Conservation (phyloP, 176 grass and related monocot species). For the Musa itinerans region DNA sequence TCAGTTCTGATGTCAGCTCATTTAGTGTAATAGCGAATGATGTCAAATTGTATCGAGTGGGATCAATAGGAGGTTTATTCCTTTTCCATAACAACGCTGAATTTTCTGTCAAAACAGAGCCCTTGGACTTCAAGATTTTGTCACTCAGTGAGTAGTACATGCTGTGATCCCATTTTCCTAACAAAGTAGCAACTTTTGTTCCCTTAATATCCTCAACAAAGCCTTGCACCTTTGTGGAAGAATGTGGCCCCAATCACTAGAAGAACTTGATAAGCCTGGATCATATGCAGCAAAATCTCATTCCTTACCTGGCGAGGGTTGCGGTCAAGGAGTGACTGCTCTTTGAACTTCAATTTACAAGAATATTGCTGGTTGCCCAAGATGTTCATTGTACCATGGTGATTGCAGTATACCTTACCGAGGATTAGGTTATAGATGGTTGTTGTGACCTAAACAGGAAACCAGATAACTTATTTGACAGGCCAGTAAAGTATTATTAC, state of each 20-base stretch:
- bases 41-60: conserved; percentile 81
- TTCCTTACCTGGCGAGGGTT: conserved; percentile 70
- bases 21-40: conserved; percentile 87
- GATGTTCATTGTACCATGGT: conserved; percentile 83
- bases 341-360: conserved; percentile 81
- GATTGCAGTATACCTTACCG: conserved; percentile 75
- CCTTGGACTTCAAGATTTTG: conserved; percentile 29
- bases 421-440: conserved; percentile 90
- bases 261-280: conserved; percentile 9
- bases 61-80: conserved; percentile 53
- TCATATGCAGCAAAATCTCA: background rate
- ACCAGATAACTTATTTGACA: background rate
- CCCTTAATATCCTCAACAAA: conserved; percentile 47
- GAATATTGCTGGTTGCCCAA: conserved; percentile 54
- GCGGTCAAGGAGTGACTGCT: conserved; percentile 70
- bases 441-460: conserved; percentile 55
- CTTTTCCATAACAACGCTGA: conserved; percentile 79
- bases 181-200: conserved; percentile 51
- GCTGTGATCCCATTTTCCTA: conserved; percentile 77
- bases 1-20: conserved; percentile 50
- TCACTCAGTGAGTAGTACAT: conserved; percentile 38
- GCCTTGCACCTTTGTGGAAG: conserved; percentile 48
- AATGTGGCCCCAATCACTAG: background rate
- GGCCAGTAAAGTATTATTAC: background rate
- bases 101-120: conserved; percentile 25